Evolutionary conservation across 495 filamentous ascomycete genomes (phyloP), one percentile per base, ranked within the genome.

Genomic region (Tirmania nivea): DNA sequence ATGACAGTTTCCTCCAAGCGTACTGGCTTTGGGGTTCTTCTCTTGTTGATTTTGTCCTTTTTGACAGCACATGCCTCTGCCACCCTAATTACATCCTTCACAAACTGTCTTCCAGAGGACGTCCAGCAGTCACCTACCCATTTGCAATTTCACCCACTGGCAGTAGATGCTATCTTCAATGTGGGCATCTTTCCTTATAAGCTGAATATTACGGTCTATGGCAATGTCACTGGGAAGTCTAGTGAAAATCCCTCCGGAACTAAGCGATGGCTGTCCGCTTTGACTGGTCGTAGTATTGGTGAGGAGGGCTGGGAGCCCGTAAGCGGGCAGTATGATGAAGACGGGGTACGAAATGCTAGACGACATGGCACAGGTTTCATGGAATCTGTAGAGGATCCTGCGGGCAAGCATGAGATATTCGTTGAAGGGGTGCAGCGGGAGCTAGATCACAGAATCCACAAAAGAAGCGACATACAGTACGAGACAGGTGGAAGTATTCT

Each of bases 91-190:
- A 65, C 54, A 31, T 68, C 75, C 37, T 94, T 90, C 65, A 73
- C 85, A 5, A 95, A 97, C 67, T 97, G 90, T 67, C 66, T 96
- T 42, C 66, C 69, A 50, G 69, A 77, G 37, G 65, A 62, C n/a
- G 75, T 79, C 47, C 75, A 71, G 17, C 58, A 55, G 34, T 57
- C 65, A 20, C 74, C 75, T 21, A 57, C 58, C 58, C 74, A 63
- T 53, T 70, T 96, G n/a, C 92, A 97, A 70, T 94, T 87, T 66
- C 71, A 78, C 9, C 88, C 90, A 1, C 58, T 78, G 11, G 73
- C 73, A 54, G 73, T 92, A 54, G 75, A 78, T 58, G 92, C 83
- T 54, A 68, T 67, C 11, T 93, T 92, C 69, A 73, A 86, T 58
- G 68, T 75, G 25, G 20, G 90, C 83, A 54, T 68, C 67, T 11